Conservation (phyloP, 345 rosid genomes). For the Gossypium anomalum region DNA sequence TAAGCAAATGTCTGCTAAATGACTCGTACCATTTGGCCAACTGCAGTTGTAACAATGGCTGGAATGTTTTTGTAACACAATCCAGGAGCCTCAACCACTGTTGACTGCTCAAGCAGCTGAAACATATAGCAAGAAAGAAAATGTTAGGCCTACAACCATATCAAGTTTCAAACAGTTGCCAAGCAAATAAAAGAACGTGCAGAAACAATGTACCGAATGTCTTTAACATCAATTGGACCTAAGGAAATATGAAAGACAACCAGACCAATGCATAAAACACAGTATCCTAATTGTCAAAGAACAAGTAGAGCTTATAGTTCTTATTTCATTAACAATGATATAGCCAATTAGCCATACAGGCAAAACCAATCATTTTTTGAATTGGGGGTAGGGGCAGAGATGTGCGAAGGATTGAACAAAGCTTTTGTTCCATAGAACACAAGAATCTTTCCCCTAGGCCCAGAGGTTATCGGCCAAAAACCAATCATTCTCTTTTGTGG, state of each 20-base stretch:
- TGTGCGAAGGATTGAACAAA: too few relatives aligned
- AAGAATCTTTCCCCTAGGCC: too few relatives aligned
- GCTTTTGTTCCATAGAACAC: too few relatives aligned
- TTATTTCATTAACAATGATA: neutral
- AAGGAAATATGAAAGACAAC: neutral
- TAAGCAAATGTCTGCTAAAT: slow-evolving; percentile 1
- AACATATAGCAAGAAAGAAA: neutral
- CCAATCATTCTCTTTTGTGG: neutral
- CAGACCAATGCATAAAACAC: neutral
- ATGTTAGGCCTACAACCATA: neutral
- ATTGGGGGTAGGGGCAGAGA: too few relatives aligned
- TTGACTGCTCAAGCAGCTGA: slow-evolving; percentile 72
- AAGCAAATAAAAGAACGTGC: neutral
- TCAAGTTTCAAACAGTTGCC: neutral
- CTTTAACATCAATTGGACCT: neutral
- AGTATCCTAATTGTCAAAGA: neutral
- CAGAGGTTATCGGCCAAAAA: neutral
- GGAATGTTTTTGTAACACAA: slow-evolving; percentile 43
- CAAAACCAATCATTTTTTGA: neutral
- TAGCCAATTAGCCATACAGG: neutral
- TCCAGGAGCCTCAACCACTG: slow-evolving; percentile 49
- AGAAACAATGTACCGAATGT: neutral
- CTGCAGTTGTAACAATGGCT: slow-evolving; percentile 48
- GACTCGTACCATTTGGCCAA: slow-evolving; percentile 74
- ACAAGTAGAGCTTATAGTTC: neutral